A percentile compares a stretch with the other conserved stretches of the same genome.
Evolutionary conservation across 257 asterid genomes (phyloP).

Genomic region (Rauvolfia tetraphylla): DNA sequence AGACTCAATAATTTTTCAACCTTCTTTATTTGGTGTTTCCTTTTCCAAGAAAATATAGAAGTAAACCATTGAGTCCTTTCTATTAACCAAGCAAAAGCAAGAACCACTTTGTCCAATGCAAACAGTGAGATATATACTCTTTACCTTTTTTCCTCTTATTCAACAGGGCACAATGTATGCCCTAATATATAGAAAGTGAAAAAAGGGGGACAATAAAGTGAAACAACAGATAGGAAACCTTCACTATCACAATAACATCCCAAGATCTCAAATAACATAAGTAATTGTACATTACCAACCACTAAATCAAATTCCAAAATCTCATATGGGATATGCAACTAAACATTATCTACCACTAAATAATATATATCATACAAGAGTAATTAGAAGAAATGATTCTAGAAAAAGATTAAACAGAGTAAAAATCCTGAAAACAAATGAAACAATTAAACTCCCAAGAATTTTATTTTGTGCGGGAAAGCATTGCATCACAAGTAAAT

Average conservation of each 20-base stretch:
- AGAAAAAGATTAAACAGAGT: neutral
- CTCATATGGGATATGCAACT: neutral
- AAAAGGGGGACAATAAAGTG: neutral
- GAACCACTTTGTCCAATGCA: neutral
- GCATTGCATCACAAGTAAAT: neutral
- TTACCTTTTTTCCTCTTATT: neutral
- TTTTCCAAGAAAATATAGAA: neutral
- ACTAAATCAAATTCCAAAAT: neutral
- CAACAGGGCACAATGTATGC: neutral
- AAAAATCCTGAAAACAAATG: neutral
- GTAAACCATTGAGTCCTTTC: neutral
- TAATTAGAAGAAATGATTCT: constrained; percentile 7
- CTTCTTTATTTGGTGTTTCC: neutral
- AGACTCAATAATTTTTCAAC: neutral
- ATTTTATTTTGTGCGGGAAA: neutral
- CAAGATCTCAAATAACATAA: neutral
- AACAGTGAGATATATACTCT: neutral
- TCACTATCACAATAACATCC: neutral
- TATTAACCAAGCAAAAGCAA: neutral
- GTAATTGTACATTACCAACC: neutral
- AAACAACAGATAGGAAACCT: neutral
- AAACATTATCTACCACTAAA: neutral
- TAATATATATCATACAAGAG: neutral
- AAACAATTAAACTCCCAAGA: neutral
- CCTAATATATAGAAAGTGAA: neutral